phyloP scores from a whole-genome alignment of 345 rosid genomes.

The Erysimum cheiranthoides region DNA sequence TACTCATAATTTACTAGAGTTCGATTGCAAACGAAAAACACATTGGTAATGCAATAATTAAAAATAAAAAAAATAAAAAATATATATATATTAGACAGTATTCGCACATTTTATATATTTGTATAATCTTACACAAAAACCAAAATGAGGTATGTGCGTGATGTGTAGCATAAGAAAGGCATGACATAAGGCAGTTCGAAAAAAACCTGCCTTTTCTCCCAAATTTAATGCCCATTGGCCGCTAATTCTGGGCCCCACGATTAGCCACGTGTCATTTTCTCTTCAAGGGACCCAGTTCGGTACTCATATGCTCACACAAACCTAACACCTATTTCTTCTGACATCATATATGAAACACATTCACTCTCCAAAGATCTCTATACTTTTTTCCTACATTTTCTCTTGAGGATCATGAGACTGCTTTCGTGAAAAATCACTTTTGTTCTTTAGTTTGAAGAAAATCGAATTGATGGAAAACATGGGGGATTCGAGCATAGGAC shows the following conservation, averaged over 20 bases:
- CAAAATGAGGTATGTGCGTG: slow-evolving; percentile 47
- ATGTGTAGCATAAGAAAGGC: slow-evolving; percentile 55
- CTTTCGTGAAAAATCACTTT: background rate
- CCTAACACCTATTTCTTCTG: slow-evolving; percentile 41
- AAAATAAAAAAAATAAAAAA: too few species aligned
- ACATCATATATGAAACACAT: slow-evolving; percentile 39
- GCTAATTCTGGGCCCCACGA: slow-evolving; percentile 49
- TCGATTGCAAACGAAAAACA: slow-evolving; percentile 11
- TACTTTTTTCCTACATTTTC: slow-evolving; percentile 17
- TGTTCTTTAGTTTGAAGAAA: too few species aligned
- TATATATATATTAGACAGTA: background rate
- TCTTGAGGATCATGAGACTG: slow-evolving; percentile 12
- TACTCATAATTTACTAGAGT: background rate
- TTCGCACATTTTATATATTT: background rate
- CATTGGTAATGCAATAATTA: background rate
- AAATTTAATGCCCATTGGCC: slow-evolving; percentile 47
- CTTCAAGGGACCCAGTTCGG: slow-evolving; percentile 40
- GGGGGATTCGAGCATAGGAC: slow-evolving; percentile 41
- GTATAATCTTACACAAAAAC: slow-evolving; percentile 11
- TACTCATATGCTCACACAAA: slow-evolving; percentile 45
- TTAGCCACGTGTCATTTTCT: slow-evolving; percentile 46
- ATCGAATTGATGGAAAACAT: slow-evolving; percentile 35
- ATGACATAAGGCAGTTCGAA: slow-evolving; percentile 58
- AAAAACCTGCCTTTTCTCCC: slow-evolving; percentile 47
- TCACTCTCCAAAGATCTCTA: slow-evolving; percentile 27